Percentiles rank a stretch among this genome's conserved stretches.
phyloP scores from a whole-genome alignment of 2,329 filamentous ascomycete genomes.

The Pestalotiopsis sp. region DNA sequence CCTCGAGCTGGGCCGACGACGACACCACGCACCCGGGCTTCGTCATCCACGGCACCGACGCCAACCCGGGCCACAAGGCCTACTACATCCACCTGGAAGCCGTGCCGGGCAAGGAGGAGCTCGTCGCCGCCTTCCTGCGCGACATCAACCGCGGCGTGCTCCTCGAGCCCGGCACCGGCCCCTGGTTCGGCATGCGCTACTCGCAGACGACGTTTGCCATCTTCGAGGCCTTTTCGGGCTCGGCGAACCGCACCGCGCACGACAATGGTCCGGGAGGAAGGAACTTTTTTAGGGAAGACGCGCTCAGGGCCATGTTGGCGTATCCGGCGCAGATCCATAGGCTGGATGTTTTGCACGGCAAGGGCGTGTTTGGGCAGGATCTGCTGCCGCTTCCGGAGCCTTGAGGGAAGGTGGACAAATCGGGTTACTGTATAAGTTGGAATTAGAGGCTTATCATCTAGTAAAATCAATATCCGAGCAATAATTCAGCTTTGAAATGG shows the following conservation, averaged over 20 bases:
- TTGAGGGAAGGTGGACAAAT: not conserved
- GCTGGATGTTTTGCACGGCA: slow-evolving; percentile 13
- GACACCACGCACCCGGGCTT: slow-evolving; percentile 11
- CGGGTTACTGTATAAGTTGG: not conserved
- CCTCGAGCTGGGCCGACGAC: slow-evolving; percentile 5
- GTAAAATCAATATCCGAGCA: no score
- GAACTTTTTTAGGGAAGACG: slow-evolving; percentile 11
- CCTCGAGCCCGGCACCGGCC: slow-evolving; percentile 4
- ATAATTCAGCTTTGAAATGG: no score
- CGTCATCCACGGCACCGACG: slow-evolving; percentile 10
- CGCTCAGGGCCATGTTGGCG: slow-evolving; percentile 13
- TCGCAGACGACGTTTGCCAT: slow-evolving; percentile 16
- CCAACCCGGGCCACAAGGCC: slow-evolving; percentile 14
- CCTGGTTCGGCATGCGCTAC: slow-evolving; percentile 16
- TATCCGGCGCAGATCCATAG: slow-evolving; percentile 12
- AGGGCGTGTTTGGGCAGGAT: slow-evolving; percentile 5
- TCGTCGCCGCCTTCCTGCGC: slow-evolving; percentile 10
- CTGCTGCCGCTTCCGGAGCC: slow-evolving; percentile 3
- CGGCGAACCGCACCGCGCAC: slow-evolving; percentile 8
- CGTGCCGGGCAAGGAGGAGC: slow-evolving; percentile 14
- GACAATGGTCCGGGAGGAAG: slow-evolving; percentile 3
- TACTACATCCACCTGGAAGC: slow-evolving; percentile 16
- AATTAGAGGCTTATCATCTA: no score
- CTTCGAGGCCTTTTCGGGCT: slow-evolving; percentile 13
- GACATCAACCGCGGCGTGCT: slow-evolving; percentile 12